A percentile compares a stretch with the other conserved stretches of the same genome.
Conservation (phyloP, 805 yeast genomes). For the Clavispora phyllophila region DNA sequence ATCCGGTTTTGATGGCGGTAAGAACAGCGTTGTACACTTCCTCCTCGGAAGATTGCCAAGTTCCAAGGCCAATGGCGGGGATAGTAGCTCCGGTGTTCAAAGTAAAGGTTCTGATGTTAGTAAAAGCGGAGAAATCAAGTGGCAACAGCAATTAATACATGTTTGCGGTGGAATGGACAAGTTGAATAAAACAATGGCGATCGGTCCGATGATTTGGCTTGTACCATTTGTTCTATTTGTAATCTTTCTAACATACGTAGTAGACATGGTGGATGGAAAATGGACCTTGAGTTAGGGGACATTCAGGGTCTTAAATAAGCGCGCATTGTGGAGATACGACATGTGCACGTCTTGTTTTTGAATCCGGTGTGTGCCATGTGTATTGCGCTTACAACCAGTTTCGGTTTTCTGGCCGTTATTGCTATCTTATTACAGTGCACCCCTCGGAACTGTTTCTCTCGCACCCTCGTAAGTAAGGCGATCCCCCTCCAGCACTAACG, state of each 20-base stretch:
- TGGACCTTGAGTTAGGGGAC: neutral
- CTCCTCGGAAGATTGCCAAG: constrained; percentile 59
- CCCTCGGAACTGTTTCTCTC: too few relatives aligned
- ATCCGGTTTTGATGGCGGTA: constrained; percentile 46
- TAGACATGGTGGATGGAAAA: neutral
- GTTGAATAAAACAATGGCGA: too few relatives aligned
- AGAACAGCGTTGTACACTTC: constrained; percentile 54
- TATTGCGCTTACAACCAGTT: too few relatives aligned
- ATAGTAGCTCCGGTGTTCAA: constrained; percentile 12
- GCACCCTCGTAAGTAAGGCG: too few relatives aligned
- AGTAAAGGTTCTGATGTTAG: constrained; percentile 3
- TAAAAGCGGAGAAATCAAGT: neutral
- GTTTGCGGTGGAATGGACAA: too few relatives aligned
- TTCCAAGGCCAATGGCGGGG: constrained; percentile 23
- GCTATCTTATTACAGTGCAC: too few relatives aligned
- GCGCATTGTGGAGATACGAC: neutral
- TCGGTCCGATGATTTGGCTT: too few relatives aligned
- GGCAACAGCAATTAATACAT: too few relatives aligned
- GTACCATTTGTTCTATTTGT: too few relatives aligned
- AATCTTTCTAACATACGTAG: neutral
- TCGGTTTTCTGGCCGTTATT: too few relatives aligned
- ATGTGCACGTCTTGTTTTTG: neutral
- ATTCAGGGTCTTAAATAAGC: neutral
- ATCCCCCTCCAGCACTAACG: too few relatives aligned
- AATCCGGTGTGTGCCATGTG: too few relatives aligned